A percentile compares a stretch with the other conserved stretches of the same genome.
phyloP scores from a whole-genome alignment of 1,284 basidiomycete genomes.

The Puccinia sorghi region DNA sequence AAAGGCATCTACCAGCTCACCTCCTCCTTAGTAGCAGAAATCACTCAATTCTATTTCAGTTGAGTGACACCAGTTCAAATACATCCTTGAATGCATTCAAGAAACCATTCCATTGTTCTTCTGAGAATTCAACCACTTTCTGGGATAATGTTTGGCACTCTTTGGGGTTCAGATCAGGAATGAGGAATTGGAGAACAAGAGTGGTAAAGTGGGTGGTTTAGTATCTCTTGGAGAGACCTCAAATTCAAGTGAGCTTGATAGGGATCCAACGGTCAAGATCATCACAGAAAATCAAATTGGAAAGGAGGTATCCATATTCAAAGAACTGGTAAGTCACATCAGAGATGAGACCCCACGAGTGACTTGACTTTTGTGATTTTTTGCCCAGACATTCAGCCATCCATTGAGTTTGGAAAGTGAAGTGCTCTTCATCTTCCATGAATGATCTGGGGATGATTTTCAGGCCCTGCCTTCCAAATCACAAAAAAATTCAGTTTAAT shows the following conservation, averaged over 20 bases:
- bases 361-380: neutral
- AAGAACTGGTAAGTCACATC: constrained; percentile 1
- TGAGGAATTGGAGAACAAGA: neutral
- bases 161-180: too few species aligned
- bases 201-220: neutral
- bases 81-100: neutral
- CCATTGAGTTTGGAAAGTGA: neutral
- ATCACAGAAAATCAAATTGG: neutral
- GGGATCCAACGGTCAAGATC: neutral
- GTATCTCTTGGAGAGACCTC: neutral
- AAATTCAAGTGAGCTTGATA: neutral
- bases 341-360: neutral
- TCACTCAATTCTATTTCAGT: neutral
- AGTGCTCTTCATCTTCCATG: neutral
- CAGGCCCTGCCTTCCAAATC: neutral
- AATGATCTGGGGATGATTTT: neutral
- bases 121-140: neutral
- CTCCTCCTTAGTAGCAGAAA: too few species aligned
- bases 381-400: neutral
- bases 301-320: too few species aligned
- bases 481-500: neutral
- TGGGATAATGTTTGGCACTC: neutral
- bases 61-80: neutral
- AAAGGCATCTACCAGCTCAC: too few species aligned
- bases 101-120: neutral